phyloP scores from a whole-genome alignment of 805 yeast genomes.

The Metschnikowia lachancei region DNA sequence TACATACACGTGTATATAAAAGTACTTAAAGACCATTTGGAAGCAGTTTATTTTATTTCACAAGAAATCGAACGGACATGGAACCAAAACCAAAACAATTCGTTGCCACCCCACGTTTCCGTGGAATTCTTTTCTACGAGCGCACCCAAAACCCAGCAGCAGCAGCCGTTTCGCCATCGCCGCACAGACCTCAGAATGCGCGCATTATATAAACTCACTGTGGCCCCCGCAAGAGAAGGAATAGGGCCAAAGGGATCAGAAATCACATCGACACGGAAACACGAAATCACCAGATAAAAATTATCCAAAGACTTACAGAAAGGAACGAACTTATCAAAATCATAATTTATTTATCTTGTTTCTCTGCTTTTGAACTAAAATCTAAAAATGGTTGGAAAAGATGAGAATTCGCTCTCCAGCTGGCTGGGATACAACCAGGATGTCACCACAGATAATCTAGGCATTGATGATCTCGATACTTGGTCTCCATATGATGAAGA shows the following conservation, averaged over 20 bases:
- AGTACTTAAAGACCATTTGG: too few relatives aligned
- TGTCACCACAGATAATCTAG: not conserved
- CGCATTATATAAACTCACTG: not conserved
- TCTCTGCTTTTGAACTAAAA: too few relatives aligned
- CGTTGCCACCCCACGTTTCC: not conserved
- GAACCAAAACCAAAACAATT: too few relatives aligned
- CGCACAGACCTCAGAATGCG: not conserved
- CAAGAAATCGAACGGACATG: too few relatives aligned
- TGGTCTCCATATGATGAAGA: slow-evolving; percentile 22
- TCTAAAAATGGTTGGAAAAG: not conserved
- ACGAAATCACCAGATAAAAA: too few relatives aligned
- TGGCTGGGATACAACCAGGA: slow-evolving; percentile 1
- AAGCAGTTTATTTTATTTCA: too few relatives aligned
- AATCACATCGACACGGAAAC: too few relatives aligned
- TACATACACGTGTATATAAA: too few relatives aligned
- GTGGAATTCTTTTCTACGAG: not conserved
- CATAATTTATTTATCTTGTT: too few relatives aligned
- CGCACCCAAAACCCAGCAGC: not conserved
- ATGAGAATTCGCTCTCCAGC: not conserved
- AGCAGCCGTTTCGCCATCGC: slow-evolving; percentile 2
- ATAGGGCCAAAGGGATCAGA: too few relatives aligned
- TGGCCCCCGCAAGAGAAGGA: not conserved
- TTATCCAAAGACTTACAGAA: too few relatives aligned
- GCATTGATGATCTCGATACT: slow-evolving; percentile 1
- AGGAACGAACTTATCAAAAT: too few relatives aligned